These are phyloP conservation scores for Apiotrichum veenhuisii DNA, from an alignment of 1,284 basidiomycete species.

Conservation along the genomic window DNA sequence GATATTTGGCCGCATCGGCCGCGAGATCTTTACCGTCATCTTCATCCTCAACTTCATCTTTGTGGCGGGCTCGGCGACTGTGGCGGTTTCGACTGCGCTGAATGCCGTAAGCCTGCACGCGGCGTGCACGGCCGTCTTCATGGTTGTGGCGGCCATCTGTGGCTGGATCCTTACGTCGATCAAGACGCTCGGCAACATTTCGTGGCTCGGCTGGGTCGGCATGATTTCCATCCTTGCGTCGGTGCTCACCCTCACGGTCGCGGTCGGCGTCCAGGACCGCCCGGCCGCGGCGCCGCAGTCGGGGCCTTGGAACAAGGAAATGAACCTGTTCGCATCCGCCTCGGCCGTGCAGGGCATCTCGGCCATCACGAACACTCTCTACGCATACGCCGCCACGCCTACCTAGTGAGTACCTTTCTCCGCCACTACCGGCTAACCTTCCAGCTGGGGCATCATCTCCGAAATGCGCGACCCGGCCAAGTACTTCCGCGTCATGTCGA, in stretches of 20 bases:
- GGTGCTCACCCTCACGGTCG: constrained; percentile 36
- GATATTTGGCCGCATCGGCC: constrained; percentile 31
- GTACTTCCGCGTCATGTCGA: constrained; percentile 18
- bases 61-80: constrained; percentile 23
- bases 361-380: too few relatives aligned
- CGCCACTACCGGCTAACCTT: constrained; percentile 26
- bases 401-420: too few relatives aligned
- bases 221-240: constrained; percentile 24
- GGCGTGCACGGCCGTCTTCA: constrained; percentile 32
- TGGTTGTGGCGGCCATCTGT: constrained; percentile 23
- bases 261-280: constrained; percentile 39
- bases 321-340: constrained; percentile 30
- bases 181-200: constrained; percentile 32
- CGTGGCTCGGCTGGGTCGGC: constrained; percentile 41
- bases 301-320: constrained; percentile 34
- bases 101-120: constrained; percentile 36
- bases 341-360: too few relatives aligned
- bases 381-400: too few relatives aligned
- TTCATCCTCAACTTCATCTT: constrained; percentile 26
- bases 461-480: constrained; percentile 42
- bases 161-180: constrained; percentile 24
- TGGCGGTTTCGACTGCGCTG: constrained; percentile 34
- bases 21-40: constrained; percentile 33
- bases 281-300: constrained; percentile 37
- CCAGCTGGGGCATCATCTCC: constrained; percentile 33